These are phyloP conservation scores for Anthracocystis walkeri DNA, from an alignment of 1,284 basidiomycete genomes.

Conservation along the genomic window DNA sequence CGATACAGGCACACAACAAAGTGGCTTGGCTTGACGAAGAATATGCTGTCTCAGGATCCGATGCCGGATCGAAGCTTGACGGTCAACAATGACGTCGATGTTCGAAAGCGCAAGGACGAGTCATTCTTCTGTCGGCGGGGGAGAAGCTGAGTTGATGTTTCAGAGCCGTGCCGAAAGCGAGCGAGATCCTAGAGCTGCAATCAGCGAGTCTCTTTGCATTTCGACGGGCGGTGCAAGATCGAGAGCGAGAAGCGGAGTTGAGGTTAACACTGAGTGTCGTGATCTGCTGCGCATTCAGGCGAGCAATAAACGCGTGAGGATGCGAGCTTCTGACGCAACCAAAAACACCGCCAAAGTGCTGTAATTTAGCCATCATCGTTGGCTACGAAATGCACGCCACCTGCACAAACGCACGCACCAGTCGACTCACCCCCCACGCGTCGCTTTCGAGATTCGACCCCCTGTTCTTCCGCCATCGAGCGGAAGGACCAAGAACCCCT, in stretches of 20 bases:
- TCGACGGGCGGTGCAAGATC: no score
- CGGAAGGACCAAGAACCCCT: background rate
- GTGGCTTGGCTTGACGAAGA: background rate
- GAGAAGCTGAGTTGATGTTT: background rate
- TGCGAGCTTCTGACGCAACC: constrained; percentile 8
- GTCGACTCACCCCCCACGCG: background rate
- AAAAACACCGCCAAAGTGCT: constrained; percentile 9
- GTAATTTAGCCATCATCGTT: no score
- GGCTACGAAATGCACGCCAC: constrained; percentile 5
- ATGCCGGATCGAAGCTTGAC: background rate
- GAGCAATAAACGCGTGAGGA: constrained; percentile 10
- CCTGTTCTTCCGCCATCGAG: constrained; percentile 6
- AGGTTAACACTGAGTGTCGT: background rate
- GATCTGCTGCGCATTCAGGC: background rate
- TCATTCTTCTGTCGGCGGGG: background rate
- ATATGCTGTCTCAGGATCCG: background rate
- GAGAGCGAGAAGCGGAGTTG: background rate
- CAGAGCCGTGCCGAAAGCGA: no score
- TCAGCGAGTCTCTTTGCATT: no score
- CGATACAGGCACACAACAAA: no score
- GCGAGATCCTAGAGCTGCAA: no score
- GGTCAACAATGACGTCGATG: background rate
- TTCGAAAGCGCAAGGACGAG: background rate
- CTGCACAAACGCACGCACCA: constrained; percentile 12
- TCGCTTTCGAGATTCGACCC: constrained; percentile 2